Evolutionary conservation across 306 rosid genomes (phyloP).

Genomic region (Malus asiatica): DNA sequence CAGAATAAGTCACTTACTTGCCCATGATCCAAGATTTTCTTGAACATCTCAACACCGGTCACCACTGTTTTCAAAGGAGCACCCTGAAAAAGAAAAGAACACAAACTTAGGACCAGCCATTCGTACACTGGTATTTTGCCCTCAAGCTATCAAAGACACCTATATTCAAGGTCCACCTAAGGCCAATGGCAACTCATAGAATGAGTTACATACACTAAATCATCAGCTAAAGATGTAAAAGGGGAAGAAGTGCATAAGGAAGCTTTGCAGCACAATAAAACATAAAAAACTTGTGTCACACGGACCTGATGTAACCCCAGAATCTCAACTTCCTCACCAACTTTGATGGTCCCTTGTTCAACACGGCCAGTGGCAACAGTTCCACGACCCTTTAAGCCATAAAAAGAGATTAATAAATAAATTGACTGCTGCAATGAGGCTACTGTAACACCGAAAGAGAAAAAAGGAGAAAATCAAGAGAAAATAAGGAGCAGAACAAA

Average conservation of each 20-base stretch:
- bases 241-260: not conserved
- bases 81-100: conserved; percentile 40
- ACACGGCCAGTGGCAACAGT: conserved; percentile 98
- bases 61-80: conserved; percentile 82
- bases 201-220: not conserved
- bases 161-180: not conserved
- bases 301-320: conserved; percentile 83
- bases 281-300: not conserved
- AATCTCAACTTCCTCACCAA: conserved; percentile 95
- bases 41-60: conserved; percentile 99
- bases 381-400: conserved; percentile 81
- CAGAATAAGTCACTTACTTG: conserved; percentile 51
- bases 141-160: not conserved
- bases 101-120: conserved; percentile 16
- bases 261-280: not conserved
- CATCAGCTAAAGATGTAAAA: conserved; percentile 6
- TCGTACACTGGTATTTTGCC: not conserved
- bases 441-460: not conserved
- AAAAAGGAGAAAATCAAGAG: not conserved
- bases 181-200: not conserved
- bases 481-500: conserved; percentile 4
- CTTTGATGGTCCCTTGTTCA: conserved; percentile 85
- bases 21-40: conserved; percentile 93
- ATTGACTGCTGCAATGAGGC: not conserved
- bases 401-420: not conserved